Conservation (phyloP, 768 basidiomycete genomes). For the Arthromyces matolae region DNA sequence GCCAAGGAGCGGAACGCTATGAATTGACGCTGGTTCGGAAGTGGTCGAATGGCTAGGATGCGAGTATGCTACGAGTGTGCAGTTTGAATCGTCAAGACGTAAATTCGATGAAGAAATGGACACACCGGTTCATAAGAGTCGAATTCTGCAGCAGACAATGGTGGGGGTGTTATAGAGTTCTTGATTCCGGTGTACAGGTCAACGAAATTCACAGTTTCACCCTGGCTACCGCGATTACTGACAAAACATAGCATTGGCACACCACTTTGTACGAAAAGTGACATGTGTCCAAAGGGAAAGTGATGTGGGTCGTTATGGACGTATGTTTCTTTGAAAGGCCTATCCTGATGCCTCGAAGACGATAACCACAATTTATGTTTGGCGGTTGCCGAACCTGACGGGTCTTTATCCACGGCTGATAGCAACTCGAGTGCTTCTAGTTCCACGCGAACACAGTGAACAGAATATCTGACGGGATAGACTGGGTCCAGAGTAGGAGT, state of each 20-base stretch:
- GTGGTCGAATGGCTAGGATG: too few relatives aligned
- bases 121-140: too few relatives aligned
- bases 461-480: slow-evolving; percentile 42
- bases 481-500: slow-evolving; percentile 39
- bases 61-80: too few relatives aligned
- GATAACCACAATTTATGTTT: neutral
- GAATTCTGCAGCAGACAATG: too few relatives aligned
- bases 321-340: neutral
- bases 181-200: too few relatives aligned
- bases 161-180: too few relatives aligned
- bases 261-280: neutral
- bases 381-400: neutral
- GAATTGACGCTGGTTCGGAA: too few relatives aligned
- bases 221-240: too few relatives aligned
- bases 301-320: neutral
- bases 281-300: neutral
- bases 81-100: too few relatives aligned
- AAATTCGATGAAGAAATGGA: too few relatives aligned
- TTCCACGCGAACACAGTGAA: slow-evolving; percentile 36
- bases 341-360: neutral
- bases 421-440: slow-evolving; percentile 42
- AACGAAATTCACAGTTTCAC: too few relatives aligned
- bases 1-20: too few relatives aligned
- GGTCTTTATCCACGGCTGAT: slow-evolving; percentile 10
- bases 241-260: neutral